phyloP scores from a whole-genome alignment of 75 land plant species.

The Pinus taeda region DNA sequence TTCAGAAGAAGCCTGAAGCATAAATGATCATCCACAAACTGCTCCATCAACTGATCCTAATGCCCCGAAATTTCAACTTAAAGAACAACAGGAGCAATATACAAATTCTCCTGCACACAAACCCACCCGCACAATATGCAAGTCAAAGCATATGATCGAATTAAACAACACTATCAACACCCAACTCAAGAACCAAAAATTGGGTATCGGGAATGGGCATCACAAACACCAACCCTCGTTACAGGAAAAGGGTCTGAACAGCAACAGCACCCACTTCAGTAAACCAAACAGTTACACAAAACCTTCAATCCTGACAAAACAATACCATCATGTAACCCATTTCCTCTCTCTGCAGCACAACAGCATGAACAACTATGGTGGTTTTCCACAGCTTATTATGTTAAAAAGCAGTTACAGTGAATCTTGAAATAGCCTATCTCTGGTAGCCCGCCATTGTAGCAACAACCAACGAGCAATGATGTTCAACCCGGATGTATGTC shows the following conservation, averaged over 20 bases:
- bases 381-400: neutral
- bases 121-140: neutral
- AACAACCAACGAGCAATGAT: neutral
- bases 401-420: neutral
- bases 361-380: neutral
- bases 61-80: neutral
- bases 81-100: neutral
- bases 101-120: neutral
- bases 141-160: constrained; percentile 7
- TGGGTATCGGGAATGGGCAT: neutral
- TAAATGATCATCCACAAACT: neutral
- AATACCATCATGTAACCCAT: neutral
- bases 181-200: neutral
- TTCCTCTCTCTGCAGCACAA: neutral
- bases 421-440: neutral
- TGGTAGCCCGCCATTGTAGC: neutral
- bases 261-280: neutral
- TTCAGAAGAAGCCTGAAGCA: neutral
- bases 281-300: neutral
- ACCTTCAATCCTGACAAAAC: no score
- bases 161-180: neutral
- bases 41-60: constrained; percentile 6
- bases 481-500: constrained; percentile 1
- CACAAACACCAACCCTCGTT: neutral
- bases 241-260: neutral